Conservation (phyloP, 2,329 filamentous ascomycete species). For the Aspergillus neotritici region DNA sequence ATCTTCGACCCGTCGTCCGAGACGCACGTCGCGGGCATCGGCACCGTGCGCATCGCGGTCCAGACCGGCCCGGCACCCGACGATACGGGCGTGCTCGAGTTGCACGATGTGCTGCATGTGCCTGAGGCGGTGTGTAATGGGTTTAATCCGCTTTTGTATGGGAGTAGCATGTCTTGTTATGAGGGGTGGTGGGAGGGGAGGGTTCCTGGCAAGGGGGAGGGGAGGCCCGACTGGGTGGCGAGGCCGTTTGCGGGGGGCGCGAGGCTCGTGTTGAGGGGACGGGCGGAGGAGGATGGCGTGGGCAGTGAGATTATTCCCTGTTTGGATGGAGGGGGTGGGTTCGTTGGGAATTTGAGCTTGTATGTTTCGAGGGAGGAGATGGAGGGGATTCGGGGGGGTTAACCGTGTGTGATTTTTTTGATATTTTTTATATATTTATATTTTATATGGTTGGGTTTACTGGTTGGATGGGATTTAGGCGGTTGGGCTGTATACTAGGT, state of each 20-base stretch:
- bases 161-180: constrained; percentile 21
- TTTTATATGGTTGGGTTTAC: too few species aligned
- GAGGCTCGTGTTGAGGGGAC: constrained; percentile 13
- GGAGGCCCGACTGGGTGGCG: constrained; percentile 15
- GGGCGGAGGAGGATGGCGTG: constrained; percentile 15
- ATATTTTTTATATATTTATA: too few species aligned
- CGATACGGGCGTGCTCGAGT: constrained; percentile 18
- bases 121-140: constrained; percentile 32
- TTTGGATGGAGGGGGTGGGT: constrained; percentile 5
- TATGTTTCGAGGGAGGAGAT: constrained; percentile 19
- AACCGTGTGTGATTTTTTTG: not conserved
- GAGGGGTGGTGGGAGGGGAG: constrained; percentile 17
- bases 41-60: constrained; percentile 28
- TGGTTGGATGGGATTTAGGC: too few species aligned
- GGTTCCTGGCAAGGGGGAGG: constrained; percentile 5
- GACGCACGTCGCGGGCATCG: constrained; percentile 26
- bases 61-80: constrained; percentile 15
- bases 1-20: constrained; percentile 20
- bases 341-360: constrained; percentile 21
- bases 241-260: constrained; percentile 16
- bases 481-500: too few species aligned
- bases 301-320: constrained; percentile 10
- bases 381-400: constrained; percentile 3
- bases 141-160: constrained; percentile 21
- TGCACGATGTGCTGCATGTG: constrained; percentile 32